phyloP scores from a whole-genome alignment of 176 grass and related monocot genomes.

The Musa itinerans region DNA sequence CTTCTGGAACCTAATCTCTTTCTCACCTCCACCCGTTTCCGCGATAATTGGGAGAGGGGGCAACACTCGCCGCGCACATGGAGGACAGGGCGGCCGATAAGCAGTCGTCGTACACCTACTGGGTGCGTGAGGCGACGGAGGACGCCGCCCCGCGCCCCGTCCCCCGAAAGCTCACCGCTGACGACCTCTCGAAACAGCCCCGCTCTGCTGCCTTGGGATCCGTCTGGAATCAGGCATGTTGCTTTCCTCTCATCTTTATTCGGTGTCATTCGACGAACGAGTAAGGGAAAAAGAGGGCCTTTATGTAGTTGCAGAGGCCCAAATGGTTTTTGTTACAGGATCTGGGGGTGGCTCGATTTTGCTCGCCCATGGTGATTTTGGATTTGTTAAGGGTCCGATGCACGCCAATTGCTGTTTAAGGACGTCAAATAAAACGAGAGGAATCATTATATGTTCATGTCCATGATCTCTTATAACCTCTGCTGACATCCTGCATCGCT shows the following conservation, averaged over 20 bases:
- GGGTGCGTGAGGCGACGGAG: conserved; percentile 56
- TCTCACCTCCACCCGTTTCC: no score
- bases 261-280: no score
- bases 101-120: conserved; percentile 67
- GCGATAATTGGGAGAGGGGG: not conserved
- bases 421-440: not conserved
- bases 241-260: not conserved
- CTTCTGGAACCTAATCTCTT: no score
- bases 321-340: no score
- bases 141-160: conserved; percentile 54
- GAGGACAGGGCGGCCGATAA: conserved; percentile 14
- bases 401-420: not conserved
- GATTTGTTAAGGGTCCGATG: not conserved
- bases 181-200: conserved; percentile 23
- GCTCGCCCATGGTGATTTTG: no score
- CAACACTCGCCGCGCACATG: conserved; percentile 8
- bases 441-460: no score
- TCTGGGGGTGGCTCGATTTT: no score
- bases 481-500: no score
- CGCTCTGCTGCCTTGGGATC: conserved; percentile 57
- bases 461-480: no score
- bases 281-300: no score
- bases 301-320: no score
- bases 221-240: conserved; percentile 75
- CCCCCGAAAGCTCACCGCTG: conserved; percentile 47